Percentiles rank a stretch among this genome's conserved stretches.
phyloP scores from a whole-genome alignment of 768 basidiomycete genomes.

The Arthromyces matolae region DNA sequence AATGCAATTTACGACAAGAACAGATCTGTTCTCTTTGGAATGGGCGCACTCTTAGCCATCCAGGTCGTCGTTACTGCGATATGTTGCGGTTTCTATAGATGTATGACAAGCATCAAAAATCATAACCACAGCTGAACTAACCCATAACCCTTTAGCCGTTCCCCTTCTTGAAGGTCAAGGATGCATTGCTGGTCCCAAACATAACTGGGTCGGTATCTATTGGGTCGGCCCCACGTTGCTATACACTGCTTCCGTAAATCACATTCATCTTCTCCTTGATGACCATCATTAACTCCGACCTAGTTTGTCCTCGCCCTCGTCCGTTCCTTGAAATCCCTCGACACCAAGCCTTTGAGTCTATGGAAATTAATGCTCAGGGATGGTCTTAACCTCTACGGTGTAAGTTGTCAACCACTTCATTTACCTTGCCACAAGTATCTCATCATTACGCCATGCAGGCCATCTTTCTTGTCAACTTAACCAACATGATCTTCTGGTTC shows the following conservation, averaged over 20 bases:
- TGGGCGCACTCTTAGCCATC: slow-evolving; percentile 57
- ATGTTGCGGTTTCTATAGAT: slow-evolving; percentile 74
- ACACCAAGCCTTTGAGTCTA: slow-evolving; percentile 51
- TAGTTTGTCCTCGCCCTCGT: slow-evolving; percentile 59
- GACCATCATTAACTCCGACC: neutral
- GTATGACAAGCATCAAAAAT: slow-evolving; percentile 33
- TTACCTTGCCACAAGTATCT: slow-evolving; percentile 5
- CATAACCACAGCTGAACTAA: slow-evolving; percentile 3
- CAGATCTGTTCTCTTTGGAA: slow-evolving; percentile 46
- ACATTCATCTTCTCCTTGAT: slow-evolving; percentile 3
- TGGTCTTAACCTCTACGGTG: slow-evolving; percentile 81
- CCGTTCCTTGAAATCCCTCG: slow-evolving; percentile 57
- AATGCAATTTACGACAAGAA: slow-evolving; percentile 75
- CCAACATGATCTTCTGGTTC: slow-evolving; percentile 87
- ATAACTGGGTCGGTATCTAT: slow-evolving; percentile 83
- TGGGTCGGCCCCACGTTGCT: slow-evolving; percentile 77
- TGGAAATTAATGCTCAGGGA: slow-evolving; percentile 93
- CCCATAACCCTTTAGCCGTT: slow-evolving; percentile 42
- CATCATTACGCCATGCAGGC: slow-evolving; percentile 33
- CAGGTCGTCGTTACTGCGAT: slow-evolving; percentile 74
- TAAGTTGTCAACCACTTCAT: slow-evolving; percentile 26
- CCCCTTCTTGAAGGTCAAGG: slow-evolving; percentile 73
- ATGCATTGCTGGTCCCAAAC: slow-evolving; percentile 80
- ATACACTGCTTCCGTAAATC: slow-evolving; percentile 61
- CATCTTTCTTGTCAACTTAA: slow-evolving; percentile 75